phyloP scores from a whole-genome alignment of 306 rosid species.

The Trifolium subterraneum region DNA sequence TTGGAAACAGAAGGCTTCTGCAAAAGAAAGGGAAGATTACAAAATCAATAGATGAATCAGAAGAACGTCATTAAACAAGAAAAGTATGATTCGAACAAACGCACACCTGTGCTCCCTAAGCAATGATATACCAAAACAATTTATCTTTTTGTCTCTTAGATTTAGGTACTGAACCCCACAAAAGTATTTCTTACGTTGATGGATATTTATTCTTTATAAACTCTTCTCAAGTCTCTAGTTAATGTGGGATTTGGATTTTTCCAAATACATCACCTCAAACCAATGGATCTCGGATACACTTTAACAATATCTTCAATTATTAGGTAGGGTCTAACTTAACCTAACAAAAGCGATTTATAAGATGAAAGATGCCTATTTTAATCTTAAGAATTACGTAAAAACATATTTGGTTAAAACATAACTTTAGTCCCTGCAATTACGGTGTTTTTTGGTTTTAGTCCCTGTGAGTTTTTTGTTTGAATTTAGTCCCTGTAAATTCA shows the following conservation, averaged over 20 bases:
- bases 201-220: not conserved
- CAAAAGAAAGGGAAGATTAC: conserved; percentile 40
- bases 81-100: no score
- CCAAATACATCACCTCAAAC: not conserved
- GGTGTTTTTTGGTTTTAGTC: no score
- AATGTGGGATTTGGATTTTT: not conserved
- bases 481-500: no score
- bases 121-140: conserved; percentile 10
- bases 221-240: not conserved
- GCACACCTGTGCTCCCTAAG: not conserved
- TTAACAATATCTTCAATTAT: no score
- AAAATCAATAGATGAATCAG: conserved; percentile 23
- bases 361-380: not conserved
- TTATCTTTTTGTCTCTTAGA: not conserved
- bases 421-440: no score
- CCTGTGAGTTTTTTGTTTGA: no score
- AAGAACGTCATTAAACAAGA: no score
- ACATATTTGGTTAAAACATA: no score
- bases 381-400: no score
- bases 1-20: conserved; percentile 74
- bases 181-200: not conserved
- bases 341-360: not conserved
- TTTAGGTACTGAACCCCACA: not conserved
- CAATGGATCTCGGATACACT: not conserved
- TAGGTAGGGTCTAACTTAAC: not conserved